phyloP scores from a whole-genome alignment of 768 basidiomycete genomes.

The Leccinum obscurum region DNA sequence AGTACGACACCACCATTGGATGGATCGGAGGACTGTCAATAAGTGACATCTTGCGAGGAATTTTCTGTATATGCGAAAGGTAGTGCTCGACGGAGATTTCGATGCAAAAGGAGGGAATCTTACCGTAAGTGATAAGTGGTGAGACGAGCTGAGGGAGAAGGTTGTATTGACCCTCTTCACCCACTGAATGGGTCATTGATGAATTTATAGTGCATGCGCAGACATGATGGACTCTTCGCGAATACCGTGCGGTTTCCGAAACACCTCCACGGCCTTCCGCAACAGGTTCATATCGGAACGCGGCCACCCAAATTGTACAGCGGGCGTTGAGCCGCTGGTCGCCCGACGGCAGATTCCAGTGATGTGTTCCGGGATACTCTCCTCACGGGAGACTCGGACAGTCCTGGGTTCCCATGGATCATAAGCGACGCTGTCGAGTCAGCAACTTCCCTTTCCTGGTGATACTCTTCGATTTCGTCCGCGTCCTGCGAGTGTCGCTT shows the following conservation, averaged over 20 bases:
- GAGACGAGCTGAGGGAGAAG: not conserved
- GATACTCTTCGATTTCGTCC: no score
- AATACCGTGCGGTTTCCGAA: not conserved
- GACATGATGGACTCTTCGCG: not conserved
- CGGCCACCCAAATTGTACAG: not conserved
- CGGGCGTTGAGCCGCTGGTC: not conserved
- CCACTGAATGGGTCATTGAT: not conserved
- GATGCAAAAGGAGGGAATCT: not conserved
- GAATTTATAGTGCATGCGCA: not conserved
- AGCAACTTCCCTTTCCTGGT: no score
- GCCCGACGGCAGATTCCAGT: not conserved
- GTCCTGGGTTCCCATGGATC: not conserved
- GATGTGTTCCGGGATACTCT: no score
- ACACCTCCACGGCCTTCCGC: not conserved
- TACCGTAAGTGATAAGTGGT: not conserved
- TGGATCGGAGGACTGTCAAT: no score
- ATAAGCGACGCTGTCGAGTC: no score
- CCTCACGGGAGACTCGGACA: not conserved
- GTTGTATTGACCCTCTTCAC: not conserved
- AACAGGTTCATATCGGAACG: not conserved
- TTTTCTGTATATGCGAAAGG: not conserved
- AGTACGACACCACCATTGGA: no score
- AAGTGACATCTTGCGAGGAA: not conserved
- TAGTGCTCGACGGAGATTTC: not conserved
- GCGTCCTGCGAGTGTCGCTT: no score